Evolutionary conservation across 2,329 filamentous ascomycete species (phyloP), one percentile per base, ranked within the genome.

Genomic region (Leptographium flavum): DNA sequence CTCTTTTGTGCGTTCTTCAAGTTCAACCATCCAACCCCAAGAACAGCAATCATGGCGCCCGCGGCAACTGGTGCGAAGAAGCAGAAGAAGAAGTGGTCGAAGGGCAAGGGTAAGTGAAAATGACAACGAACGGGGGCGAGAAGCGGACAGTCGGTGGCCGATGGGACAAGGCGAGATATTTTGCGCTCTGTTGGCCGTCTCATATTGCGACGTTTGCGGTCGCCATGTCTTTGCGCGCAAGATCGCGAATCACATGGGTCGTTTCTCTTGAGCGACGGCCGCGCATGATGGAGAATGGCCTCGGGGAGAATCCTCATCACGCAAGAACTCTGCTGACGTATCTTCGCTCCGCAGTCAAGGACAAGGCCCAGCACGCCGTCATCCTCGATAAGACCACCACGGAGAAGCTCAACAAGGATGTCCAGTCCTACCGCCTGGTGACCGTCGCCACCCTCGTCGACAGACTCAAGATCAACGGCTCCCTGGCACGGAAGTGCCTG

Each of bases 341-440:
- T 19, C 8, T 30, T 28, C 23, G 19, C 41, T 11, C 6, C 36
- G 49, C 52, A 62, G 92, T 98, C 78, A 98, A 98, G 92, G 92
- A 98, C 81, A 98, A 98, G 88, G 90, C 92, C 73, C 84, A 96
- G 71, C 92, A 98, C 81, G 86, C 85, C 70, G 92, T 98, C 71
- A 78, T 96, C 66, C 87, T 98, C 73, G 92, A 98, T 79, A 98
- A 98, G 82, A 66, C 76, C 72, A 94, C 83, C 65, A 84, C 83
- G 58, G 92, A 98, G 74, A 94, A 93, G 79, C 87, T 98, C 70
- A 84, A 94, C 79, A 98, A 98, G 79, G 92, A 98, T 80, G 93
- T 98, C 62, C 92, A 96, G 73, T 95, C 92, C 55, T 98, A 96
- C 84, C 87, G 92, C 66, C 87, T 98, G 69, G 87, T 98, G 74